These are phyloP conservation scores for Lunasporangiospora selenospora DNA, from an alignment of 192 early-diverging fungal species.

Conservation along the genomic window DNA sequence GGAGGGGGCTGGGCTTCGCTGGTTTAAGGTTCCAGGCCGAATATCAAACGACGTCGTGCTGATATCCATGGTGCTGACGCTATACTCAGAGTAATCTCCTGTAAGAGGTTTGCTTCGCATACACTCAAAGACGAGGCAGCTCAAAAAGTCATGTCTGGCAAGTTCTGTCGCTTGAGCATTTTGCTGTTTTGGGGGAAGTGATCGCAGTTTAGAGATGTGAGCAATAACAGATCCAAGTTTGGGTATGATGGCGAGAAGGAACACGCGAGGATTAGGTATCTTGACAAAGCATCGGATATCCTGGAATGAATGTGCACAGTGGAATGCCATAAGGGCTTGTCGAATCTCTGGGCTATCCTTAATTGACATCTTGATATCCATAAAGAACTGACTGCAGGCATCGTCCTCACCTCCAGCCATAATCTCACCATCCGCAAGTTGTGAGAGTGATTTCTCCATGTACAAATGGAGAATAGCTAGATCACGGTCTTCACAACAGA, in stretches of 20 bases:
- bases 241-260: slow-evolving; percentile 57
- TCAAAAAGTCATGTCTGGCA: slow-evolving; percentile 24
- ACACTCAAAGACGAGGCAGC: slow-evolving; percentile 59
- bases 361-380: slow-evolving; percentile 42
- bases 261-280: slow-evolving; percentile 50
- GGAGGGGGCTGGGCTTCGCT: slow-evolving; percentile 29
- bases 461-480: slow-evolving; percentile 59
- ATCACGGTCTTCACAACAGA: slow-evolving; percentile 46
- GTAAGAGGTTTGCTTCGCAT: slow-evolving; percentile 51
- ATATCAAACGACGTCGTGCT: slow-evolving; percentile 26
- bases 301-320: slow-evolving; percentile 43
- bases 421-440: slow-evolving; percentile 53
- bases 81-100: slow-evolving; percentile 25
- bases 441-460: slow-evolving; percentile 55
- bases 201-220: slow-evolving; percentile 46
- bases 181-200: slow-evolving; percentile 19
- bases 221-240: slow-evolving; percentile 53
- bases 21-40: slow-evolving; percentile 16
- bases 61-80: slow-evolving; percentile 22
- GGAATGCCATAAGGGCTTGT: slow-evolving; percentile 38
- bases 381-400: slow-evolving; percentile 47
- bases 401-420: slow-evolving; percentile 47
- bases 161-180: not conserved
- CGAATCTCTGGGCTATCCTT: slow-evolving; percentile 28
- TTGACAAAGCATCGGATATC: slow-evolving; percentile 67